Conservation (phyloP, 2,329 filamentous ascomycete species). For the Aulographum hederae region DNA sequence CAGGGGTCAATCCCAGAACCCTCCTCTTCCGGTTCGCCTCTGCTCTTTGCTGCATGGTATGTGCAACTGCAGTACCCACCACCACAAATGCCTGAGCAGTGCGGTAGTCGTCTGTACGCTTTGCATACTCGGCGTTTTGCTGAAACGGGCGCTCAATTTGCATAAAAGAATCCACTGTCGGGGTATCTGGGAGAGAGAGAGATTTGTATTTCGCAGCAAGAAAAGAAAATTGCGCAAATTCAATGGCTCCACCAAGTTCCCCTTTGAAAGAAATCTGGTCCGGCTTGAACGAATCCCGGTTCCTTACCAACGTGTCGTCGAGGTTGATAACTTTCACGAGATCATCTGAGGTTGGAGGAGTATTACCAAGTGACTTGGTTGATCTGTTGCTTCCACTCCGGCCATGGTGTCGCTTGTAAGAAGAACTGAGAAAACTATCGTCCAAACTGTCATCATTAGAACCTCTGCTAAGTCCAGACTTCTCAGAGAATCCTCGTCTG, state of each 20-base stretch:
- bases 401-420: slow-evolving; percentile 25
- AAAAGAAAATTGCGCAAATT: slow-evolving; percentile 15
- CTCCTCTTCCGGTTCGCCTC: neutral
- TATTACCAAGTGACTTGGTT: slow-evolving; percentile 34
- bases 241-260: neutral
- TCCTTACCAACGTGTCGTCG: slow-evolving; percentile 29
- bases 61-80: slow-evolving; percentile 18
- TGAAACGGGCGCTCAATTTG: slow-evolving; percentile 25
- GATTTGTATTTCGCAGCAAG: slow-evolving; percentile 26
- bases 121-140: slow-evolving; percentile 34
- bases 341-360: slow-evolving; percentile 30
- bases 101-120: slow-evolving; percentile 28
- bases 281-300: slow-evolving; percentile 18
- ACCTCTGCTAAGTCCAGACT: slow-evolving; percentile 27
- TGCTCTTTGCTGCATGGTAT: slow-evolving; percentile 6
- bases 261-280: slow-evolving; percentile 17
- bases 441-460: slow-evolving; percentile 39
- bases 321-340: slow-evolving; percentile 29
- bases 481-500: slow-evolving; percentile 26
- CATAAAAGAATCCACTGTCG: slow-evolving; percentile 17
- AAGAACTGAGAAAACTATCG: slow-evolving; percentile 33
- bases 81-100: slow-evolving; percentile 42
- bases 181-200: slow-evolving; percentile 18
- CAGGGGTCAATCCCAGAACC: neutral
- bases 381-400: slow-evolving; percentile 27